phyloP scores from a whole-genome alignment of 116 monocot genomes.

The Zostera marina region DNA sequence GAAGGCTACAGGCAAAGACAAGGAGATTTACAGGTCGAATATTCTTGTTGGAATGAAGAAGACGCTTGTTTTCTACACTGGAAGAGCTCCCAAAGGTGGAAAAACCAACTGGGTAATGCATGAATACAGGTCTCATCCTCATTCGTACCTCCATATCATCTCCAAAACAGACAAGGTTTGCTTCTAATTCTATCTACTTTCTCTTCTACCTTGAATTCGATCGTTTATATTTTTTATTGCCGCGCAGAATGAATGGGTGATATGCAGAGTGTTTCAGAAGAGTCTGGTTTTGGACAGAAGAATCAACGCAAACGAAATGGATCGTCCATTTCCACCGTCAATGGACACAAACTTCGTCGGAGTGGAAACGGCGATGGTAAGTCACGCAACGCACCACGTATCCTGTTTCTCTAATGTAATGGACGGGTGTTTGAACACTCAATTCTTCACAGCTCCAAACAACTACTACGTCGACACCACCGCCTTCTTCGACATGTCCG shows the following conservation, averaged over 20 bases:
- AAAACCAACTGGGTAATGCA: constrained; percentile 40
- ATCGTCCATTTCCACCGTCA: not conserved
- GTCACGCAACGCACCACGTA: constrained; percentile 24
- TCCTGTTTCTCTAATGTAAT: constrained; percentile 41
- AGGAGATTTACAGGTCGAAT: constrained; percentile 21
- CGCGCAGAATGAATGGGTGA: constrained; percentile 64
- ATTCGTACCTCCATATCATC: constrained; percentile 26
- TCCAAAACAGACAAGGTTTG: constrained; percentile 31
- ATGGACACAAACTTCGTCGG: constrained; percentile 1
- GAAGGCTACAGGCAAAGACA: constrained; percentile 49
- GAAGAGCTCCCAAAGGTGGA: constrained; percentile 31
- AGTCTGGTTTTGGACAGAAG: constrained; percentile 11
- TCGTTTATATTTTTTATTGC: not conserved
- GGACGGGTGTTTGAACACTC: constrained; percentile 4
- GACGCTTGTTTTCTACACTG: constrained; percentile 40
- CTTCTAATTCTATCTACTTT: not conserved
- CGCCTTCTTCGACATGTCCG: not conserved
- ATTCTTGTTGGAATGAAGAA: constrained; percentile 34
- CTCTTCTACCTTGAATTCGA: not conserved
- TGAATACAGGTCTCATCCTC: constrained; percentile 33
- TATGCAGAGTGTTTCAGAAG: constrained; percentile 50
- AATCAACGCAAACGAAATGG: not conserved
- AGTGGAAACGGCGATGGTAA: not conserved
- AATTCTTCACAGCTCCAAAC: not conserved
- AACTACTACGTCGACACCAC: not conserved